Evolutionary conservation across 2,329 filamentous ascomycete genomes (phyloP).

Genomic region (Biscogniauxia sp.): DNA sequence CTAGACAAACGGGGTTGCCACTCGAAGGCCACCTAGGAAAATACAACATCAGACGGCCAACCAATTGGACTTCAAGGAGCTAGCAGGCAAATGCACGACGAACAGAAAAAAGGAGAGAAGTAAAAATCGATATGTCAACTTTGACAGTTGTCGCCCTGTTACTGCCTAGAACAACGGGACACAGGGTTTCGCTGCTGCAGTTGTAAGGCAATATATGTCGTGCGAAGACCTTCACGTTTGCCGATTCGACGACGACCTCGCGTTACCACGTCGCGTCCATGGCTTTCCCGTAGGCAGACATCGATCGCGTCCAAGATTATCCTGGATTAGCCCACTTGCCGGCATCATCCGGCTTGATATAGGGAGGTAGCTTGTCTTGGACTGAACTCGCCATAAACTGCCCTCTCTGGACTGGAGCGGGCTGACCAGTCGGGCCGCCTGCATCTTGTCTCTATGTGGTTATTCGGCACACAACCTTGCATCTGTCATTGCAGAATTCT

Average conservation of each 20-base stretch:
- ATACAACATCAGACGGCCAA: not conserved
- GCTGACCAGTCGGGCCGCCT: too few species aligned
- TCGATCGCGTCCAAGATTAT: too few species aligned
- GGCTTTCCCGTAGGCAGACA: not conserved
- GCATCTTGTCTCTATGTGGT: too few species aligned
- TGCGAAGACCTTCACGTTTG: not conserved
- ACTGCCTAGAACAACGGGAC: not conserved
- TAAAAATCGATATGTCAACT: not conserved
- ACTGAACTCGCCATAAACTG: too few species aligned
- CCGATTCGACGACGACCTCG: not conserved
- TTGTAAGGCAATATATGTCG: not conserved
- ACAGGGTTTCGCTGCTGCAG: not conserved
- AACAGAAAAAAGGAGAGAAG: not conserved
- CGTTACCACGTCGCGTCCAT: not conserved
- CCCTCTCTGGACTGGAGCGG: too few species aligned
- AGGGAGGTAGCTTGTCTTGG: too few species aligned
- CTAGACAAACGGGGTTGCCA: not conserved
- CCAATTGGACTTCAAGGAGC: not conserved
- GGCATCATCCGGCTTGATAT: too few species aligned
- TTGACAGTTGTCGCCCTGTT: not conserved
- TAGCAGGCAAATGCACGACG: not conserved
- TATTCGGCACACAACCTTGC: too few species aligned
- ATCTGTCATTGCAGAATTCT: too few species aligned
- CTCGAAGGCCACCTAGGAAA: not conserved
- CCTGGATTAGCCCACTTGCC: too few species aligned